Base-by-base conservation (phyloP, 306 rosid species). In the Crotalaria pallida region DNA sequence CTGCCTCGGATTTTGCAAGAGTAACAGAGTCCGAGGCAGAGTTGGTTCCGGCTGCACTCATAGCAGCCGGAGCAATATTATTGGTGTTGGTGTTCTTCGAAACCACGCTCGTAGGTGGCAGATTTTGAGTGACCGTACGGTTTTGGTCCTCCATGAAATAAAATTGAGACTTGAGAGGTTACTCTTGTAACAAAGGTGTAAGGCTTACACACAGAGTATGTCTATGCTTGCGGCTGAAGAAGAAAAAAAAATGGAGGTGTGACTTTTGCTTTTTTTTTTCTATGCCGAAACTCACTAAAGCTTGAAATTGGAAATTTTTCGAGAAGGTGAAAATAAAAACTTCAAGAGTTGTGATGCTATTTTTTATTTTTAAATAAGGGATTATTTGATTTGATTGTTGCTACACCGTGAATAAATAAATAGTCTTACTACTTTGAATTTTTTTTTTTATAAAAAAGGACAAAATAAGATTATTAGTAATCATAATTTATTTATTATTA, bases 71-170 rank as follows among this genome's bases (percentile, higher is more conserved):
- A 3, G 5, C 29, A 8, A 5, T 8, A 17, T 19, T 5, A 26
- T 12, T 33, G 29, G 7, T 3, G 23, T 11, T 22, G 43, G 22
- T 13, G 5, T 26, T 9, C 50, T 51, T 31, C 67, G 27, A 29
- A 45, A 45, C 66, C n/a, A 56, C 27, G 38, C 34, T 47, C 40
- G 19, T 10, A 12, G 52, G 31, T 38, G 12, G 18, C 13, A 13
- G 34, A 10, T 34, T 21, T 31, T 40, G 41, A 1, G 22, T 8
- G 3, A 19, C 56, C 0, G 48, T 16, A 56, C 16, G 0, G 17
- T 22, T 75, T 1, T 56, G 60, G 9, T 66, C 59, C 12, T 70
- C 85, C 85, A 84, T 84, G 67, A 71, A 40, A 21, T 4, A 8
- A n/a, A 45, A 64, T 43, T n/a, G n/a, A n/a, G n/a, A n/a, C n/a